These are phyloP conservation scores for Toxoplasma gondii DNA, from an alignment of 169 alveolate genomes.

Conservation along the genomic window DNA sequence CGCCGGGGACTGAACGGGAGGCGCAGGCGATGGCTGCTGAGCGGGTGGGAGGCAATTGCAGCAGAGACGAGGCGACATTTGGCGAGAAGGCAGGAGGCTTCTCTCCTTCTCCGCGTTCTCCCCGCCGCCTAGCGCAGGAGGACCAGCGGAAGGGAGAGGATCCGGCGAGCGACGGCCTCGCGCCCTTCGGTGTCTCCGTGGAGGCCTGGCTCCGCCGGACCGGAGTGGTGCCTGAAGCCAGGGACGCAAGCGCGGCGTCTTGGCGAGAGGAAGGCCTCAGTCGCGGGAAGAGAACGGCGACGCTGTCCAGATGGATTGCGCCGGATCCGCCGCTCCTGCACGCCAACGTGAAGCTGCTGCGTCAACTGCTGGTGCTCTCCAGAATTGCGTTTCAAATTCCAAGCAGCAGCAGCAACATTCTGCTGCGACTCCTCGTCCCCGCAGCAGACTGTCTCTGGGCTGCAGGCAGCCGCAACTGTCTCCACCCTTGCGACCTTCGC, in stretches of 20 bases:
- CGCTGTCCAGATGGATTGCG: slow-evolving; percentile 30
- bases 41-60: too few relatives aligned
- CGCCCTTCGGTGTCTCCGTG: neutral
- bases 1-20: too few relatives aligned
- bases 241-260: neutral
- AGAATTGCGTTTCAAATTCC: slow-evolving; percentile 57
- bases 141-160: neutral
- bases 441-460: slow-evolving; percentile 43
- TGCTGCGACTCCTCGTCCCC: slow-evolving; percentile 49
- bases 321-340: slow-evolving; percentile 61
- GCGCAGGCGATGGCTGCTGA: too few relatives aligned
- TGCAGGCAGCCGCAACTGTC: neutral
- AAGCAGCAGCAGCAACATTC: slow-evolving; percentile 62
- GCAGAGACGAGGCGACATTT: too few relatives aligned
- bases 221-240: neutral
- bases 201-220: neutral
- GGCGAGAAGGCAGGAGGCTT: too few relatives aligned
- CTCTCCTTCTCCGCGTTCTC: neutral
- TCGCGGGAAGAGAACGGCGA: neutral
- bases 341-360: slow-evolving; percentile 48
- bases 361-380: slow-evolving; percentile 57
- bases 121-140: neutral
- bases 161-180: neutral
- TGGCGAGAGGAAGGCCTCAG: neutral
- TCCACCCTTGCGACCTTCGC: slow-evolving; percentile 67